Conservation (phyloP, 2,329 filamentous ascomycete genomes). For the Epichloe scottii region DNA sequence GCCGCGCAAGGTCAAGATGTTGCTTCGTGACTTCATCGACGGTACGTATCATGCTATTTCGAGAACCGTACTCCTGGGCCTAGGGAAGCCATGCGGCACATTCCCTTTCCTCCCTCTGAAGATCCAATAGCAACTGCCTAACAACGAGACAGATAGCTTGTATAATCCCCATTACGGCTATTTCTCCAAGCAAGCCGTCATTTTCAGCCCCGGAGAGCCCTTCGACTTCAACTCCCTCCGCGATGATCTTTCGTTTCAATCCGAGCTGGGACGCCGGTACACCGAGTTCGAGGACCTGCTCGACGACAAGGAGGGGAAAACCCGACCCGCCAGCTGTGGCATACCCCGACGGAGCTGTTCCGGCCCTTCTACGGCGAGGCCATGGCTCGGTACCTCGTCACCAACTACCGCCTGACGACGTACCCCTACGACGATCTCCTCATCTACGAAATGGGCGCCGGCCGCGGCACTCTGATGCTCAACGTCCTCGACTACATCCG, state of each 20-base stretch:
- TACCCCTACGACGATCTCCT: slow-evolving; percentile 95
- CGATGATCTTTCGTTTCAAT: slow-evolving; percentile 78
- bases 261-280: slow-evolving; percentile 65
- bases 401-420: slow-evolving; percentile 87
- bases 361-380: slow-evolving; percentile 94
- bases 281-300: slow-evolving; percentile 81
- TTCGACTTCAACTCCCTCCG: slow-evolving; percentile 75
- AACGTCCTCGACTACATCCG: slow-evolving; percentile 97
- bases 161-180: slow-evolving; percentile 95
- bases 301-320: slow-evolving; percentile 55
- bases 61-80: too few species aligned
- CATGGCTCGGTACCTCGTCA: slow-evolving; percentile 87
- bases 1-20: slow-evolving; percentile 86
- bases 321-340: slow-evolving; percentile 83
- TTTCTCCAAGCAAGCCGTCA: slow-evolving; percentile 91
- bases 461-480: slow-evolving; percentile 93
- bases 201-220: slow-evolving; percentile 84
- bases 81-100: too few species aligned
- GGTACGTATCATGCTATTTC: slow-evolving; percentile 32
- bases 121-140: slow-evolving; percentile 6
- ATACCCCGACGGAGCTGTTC: slow-evolving; percentile 96
- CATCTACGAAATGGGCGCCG: slow-evolving; percentile 97
- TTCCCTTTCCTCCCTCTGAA: too few species aligned
- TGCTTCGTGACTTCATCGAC: slow-evolving; percentile 95
- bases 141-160: slow-evolving; percentile 54